phyloP scores from a whole-genome alignment of 306 rosid genomes.

The Dalbergia cochinchinensis region DNA sequence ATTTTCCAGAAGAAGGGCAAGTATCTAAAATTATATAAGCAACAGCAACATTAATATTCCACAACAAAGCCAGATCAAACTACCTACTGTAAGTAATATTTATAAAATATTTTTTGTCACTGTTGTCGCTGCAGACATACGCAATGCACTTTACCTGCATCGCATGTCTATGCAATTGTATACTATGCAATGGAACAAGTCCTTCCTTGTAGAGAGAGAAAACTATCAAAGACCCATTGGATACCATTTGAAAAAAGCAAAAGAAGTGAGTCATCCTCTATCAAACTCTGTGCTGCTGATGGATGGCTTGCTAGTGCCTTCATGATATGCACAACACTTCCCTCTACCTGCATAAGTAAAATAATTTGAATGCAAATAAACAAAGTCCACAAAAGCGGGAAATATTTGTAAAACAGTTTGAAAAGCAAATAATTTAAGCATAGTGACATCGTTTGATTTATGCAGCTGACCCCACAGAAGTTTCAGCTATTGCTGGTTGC shows the following conservation, averaged over 20 bases:
- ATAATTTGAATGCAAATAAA: conserved; percentile 37
- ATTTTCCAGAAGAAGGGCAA: conserved; percentile 89
- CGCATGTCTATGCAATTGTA: conserved; percentile 98
- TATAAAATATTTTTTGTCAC: conserved; percentile 19
- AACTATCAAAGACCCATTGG: conserved; percentile 85
- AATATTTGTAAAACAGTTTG: not conserved
- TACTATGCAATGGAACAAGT: conserved; percentile 91
- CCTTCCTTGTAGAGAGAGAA: conserved; percentile 91
- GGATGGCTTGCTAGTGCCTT: conserved; percentile 97
- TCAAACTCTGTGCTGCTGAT: conserved; percentile 91
- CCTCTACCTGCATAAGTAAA: conserved; percentile 76
- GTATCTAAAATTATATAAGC: conserved; percentile 69
- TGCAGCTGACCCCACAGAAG: not conserved
- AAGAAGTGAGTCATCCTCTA: conserved; percentile 93
- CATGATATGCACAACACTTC: conserved; percentile 96
- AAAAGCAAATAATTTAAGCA: not conserved
- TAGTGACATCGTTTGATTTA: not conserved
- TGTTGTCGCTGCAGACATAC: conserved; percentile 31
- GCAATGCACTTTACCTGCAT: conserved; percentile 78
- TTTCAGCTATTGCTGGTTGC: not conserved
- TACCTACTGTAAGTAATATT: conserved; percentile 29
- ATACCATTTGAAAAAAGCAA: conserved; percentile 93
- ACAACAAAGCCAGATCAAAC: conserved; percentile 44
- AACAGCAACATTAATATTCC: conserved; percentile 49
- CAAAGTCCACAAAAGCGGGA: not conserved